phyloP scores from a whole-genome alignment of 768 basidiomycete species.

The Lentinula sp. region DNA sequence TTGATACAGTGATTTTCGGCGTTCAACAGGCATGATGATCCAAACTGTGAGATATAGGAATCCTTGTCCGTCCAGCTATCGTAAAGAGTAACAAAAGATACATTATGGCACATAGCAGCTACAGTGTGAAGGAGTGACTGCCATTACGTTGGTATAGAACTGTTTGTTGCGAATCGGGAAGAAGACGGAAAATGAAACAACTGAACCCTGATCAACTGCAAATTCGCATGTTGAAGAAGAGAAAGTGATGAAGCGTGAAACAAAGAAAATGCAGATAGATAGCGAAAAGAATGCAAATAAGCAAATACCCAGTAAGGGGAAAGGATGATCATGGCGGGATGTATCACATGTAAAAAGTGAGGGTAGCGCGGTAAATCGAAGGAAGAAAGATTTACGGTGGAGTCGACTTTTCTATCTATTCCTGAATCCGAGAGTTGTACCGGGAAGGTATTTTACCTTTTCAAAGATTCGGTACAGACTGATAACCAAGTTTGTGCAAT shows the following conservation, averaged over 20 bases:
- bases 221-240: background rate
- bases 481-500: slow-evolving; percentile 81
- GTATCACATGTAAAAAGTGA: background rate
- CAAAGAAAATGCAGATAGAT: background rate
- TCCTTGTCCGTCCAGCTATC: background rate
- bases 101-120: background rate
- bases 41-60: background rate
- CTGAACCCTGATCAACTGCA: background rate
- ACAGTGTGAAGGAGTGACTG: slow-evolving; percentile 1
- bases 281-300: background rate
- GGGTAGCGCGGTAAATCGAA: background rate
- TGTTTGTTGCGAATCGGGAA: background rate
- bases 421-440: background rate
- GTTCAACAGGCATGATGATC: too few species aligned
- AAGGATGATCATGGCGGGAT: background rate
- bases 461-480: slow-evolving; percentile 84
- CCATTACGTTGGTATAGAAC: background rate
- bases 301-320: background rate
- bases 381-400: background rate
- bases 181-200: background rate
- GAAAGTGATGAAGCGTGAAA: background rate
- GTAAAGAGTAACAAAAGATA: background rate
- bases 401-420: background rate
- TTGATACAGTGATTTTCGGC: background rate
- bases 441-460: slow-evolving; percentile 74